Evolutionary conservation across 441 rosid species (phyloP).

Genomic region (Breynia disticha): DNA sequence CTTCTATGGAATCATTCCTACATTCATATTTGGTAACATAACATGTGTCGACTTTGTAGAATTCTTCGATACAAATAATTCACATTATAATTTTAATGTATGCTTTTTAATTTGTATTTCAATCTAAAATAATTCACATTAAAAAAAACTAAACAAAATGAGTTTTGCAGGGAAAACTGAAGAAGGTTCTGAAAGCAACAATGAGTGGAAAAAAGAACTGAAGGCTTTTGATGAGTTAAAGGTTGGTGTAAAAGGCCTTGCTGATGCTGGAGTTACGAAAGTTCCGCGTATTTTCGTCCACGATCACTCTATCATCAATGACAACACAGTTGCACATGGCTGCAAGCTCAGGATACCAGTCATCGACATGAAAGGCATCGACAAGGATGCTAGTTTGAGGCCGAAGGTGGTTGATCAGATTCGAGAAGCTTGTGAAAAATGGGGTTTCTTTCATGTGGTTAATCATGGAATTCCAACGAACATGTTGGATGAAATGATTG

Average conservation of each 20-base stretch:
- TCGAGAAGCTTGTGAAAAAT: conserved; percentile 4
- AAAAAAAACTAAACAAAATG: not conserved
- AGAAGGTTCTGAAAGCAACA: not conserved
- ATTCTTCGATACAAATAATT: too few relatives aligned
- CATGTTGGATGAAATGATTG: conserved; percentile 25
- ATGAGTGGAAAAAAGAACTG: conserved; percentile 27
- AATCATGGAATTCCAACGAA: conserved; percentile 25
- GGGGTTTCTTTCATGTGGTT: conserved; percentile 23
- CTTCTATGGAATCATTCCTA: too few relatives aligned
- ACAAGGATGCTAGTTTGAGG: not conserved
- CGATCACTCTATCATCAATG: not conserved
- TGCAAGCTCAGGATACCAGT: conserved; percentile 9
- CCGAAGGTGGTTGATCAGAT: not conserved
- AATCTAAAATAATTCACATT: too few relatives aligned
- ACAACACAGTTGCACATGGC: not conserved
- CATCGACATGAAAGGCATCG: conserved; percentile 17
- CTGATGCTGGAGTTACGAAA: conserved; percentile 22
- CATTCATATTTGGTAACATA: too few relatives aligned
- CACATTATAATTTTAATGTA: too few relatives aligned
- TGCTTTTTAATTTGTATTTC: too few relatives aligned
- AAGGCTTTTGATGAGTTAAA: conserved; percentile 36
- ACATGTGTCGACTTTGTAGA: too few relatives aligned
- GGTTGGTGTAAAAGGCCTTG: conserved; percentile 41
- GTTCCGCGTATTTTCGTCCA: conserved; percentile 23
- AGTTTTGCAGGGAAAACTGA: not conserved